Evolutionary conservation across 1,284 basidiomycete genomes (phyloP).

Genomic region (Rugosomyces carneus): DNA sequence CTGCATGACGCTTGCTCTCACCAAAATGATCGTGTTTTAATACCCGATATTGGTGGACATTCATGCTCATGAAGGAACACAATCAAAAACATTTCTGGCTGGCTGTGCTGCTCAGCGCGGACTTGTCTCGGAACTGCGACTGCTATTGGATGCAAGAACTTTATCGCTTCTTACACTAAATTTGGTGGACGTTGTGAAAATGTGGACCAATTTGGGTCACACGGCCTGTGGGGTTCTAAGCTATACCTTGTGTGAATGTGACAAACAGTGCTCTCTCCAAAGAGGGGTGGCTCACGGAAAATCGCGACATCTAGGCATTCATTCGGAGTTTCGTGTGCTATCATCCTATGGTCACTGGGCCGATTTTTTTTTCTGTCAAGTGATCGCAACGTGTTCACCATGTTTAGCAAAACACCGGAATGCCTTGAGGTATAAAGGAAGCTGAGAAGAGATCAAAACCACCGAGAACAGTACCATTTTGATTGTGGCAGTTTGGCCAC

Average conservation of each 20-base stretch:
- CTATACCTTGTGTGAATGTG: background rate
- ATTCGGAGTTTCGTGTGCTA: slow-evolving; percentile 8
- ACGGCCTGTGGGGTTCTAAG: background rate
- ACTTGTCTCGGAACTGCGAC: too few species aligned
- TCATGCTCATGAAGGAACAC: background rate
- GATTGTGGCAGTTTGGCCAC: background rate
- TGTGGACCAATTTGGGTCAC: background rate
- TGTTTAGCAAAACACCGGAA: slow-evolving; percentile 4
- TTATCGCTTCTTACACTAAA: too few species aligned
- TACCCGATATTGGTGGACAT: background rate
- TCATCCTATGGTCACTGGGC: slow-evolving; percentile 6
- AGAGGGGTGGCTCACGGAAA: background rate
- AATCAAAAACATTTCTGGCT: too few species aligned
- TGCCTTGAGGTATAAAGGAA: slow-evolving; percentile 6
- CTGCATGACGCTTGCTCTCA: background rate
- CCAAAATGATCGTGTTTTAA: background rate
- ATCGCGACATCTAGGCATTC: slow-evolving; percentile 2
- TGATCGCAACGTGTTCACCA: slow-evolving; percentile 9
- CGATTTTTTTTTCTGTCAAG: slow-evolving; percentile 5
- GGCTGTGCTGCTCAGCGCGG: too few species aligned
- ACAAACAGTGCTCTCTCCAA: background rate
- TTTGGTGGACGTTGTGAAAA: too few species aligned
- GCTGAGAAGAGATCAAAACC: background rate
- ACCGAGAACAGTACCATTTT: background rate
- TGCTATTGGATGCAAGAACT: too few species aligned